Percentiles rank a stretch among this genome's conserved stretches.
These are phyloP conservation scores for Cyclotella cryptica DNA, from an alignment of 108 stramenopile species.

Conservation along the genomic window DNA sequence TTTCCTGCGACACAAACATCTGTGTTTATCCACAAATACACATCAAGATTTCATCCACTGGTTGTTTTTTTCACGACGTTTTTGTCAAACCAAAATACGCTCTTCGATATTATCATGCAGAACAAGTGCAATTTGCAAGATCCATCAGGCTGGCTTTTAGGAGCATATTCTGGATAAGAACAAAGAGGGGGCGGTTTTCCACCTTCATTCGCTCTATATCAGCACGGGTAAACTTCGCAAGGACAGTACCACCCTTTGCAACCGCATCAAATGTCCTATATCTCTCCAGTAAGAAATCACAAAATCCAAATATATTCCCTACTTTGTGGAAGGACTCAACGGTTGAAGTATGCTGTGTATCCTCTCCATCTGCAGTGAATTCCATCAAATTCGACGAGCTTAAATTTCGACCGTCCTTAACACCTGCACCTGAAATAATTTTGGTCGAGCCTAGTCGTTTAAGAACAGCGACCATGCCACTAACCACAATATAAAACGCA, in stretches of 20 bases:
- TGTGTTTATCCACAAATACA: no score
- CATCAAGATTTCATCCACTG: no score
- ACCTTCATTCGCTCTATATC: slow-evolving; percentile 56
- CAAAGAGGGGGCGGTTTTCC: slow-evolving; percentile 58
- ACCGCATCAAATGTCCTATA: slow-evolving; percentile 67
- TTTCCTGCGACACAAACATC: no score
- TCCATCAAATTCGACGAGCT: slow-evolving; percentile 28
- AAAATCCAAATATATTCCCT: slow-evolving; percentile 78
- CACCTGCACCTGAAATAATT: slow-evolving; percentile 43
- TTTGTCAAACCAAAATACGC: no score
- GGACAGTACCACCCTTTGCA: slow-evolving; percentile 59
- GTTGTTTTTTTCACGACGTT: no score
- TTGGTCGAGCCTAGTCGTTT: slow-evolving; percentile 1
- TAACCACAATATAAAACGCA: slow-evolving; percentile 73
- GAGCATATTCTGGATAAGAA: slow-evolving; percentile 66
- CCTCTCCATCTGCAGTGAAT: slow-evolving; percentile 29
- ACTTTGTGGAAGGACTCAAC: slow-evolving; percentile 44
- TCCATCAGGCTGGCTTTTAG: slow-evolving; percentile 73
- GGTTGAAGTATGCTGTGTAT: slow-evolving; percentile 7
- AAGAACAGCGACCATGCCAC: slow-evolving; percentile 67
- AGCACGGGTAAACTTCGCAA: slow-evolving; percentile 65
- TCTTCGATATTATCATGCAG: no score
- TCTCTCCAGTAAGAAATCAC: slow-evolving; percentile 74
- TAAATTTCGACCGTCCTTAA: slow-evolving; percentile 10
- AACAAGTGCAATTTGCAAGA: slow-evolving; percentile 58